A percentile compares a stretch with the other conserved stretches of the same genome.
These are phyloP conservation scores for Calendula officinalis DNA, from an alignment of 129 eudicot species.

Conservation along the genomic window DNA sequence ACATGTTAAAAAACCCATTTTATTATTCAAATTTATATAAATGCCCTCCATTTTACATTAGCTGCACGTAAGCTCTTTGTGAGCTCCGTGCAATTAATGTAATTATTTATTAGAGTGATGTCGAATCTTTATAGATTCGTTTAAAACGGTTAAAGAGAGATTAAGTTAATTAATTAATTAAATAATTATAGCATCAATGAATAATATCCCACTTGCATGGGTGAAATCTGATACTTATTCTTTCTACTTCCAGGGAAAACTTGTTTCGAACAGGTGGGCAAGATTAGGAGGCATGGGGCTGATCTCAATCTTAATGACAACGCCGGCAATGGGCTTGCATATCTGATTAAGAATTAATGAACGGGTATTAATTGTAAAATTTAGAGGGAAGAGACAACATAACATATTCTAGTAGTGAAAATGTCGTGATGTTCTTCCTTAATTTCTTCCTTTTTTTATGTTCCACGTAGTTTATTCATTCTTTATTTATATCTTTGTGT, in stretches of 20 bases:
- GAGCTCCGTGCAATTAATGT: no score
- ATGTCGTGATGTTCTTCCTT: constrained; percentile 23
- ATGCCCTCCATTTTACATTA: no score
- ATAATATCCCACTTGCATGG: background rate
- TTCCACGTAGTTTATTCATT: constrained; percentile 32
- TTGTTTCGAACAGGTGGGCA: constrained; percentile 25
- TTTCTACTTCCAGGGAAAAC: constrained; percentile 23
- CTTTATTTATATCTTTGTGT: constrained; percentile 27
- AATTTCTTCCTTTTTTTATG: no score
- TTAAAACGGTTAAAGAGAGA: no score
- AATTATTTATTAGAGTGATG: no score
- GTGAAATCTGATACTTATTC: background rate
- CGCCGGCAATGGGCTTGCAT: background rate
- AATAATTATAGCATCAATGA: no score
- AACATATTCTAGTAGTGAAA: constrained; percentile 19
- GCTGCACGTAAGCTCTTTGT: no score
- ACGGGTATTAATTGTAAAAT: background rate
- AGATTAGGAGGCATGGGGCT: constrained; percentile 29
- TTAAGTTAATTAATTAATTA: no score
- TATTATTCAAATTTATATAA: no score
- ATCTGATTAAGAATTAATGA: constrained; percentile 9
- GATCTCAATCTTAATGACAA: background rate
- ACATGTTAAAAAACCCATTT: no score
- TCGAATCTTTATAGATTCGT: no score
- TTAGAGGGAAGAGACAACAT: constrained; percentile 25